Conservation (phyloP, 148 eudicot species). For the Vaccinium vitisidaea region DNA sequence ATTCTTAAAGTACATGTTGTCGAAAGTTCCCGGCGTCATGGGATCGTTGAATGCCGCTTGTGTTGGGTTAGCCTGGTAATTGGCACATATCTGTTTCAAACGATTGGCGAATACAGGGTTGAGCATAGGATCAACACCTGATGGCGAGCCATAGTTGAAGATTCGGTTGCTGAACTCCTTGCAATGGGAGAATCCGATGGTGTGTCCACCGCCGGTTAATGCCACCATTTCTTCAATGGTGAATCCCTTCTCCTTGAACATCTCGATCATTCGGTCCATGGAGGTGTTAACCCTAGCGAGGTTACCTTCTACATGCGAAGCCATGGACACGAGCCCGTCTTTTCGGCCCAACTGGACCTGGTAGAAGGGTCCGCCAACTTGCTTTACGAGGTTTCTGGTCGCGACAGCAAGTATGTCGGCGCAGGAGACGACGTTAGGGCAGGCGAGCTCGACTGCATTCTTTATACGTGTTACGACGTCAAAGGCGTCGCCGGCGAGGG, state of each 20-base stretch:
- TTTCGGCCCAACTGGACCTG: background rate
- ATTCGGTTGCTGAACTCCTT: slow-evolving; percentile 3
- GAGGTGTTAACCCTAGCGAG: slow-evolving; percentile 11
- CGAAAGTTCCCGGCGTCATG: background rate
- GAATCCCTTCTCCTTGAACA: background rate
- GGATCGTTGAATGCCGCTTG: slow-evolving; percentile 7
- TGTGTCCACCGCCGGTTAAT: slow-evolving; percentile 16
- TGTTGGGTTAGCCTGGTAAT: background rate
- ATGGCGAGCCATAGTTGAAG: background rate
- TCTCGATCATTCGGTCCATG: background rate
- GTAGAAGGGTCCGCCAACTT: slow-evolving; percentile 2
- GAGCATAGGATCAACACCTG: background rate
- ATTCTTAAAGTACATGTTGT: slow-evolving; percentile 24
- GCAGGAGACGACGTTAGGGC: slow-evolving; percentile 19
- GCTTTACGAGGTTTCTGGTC: background rate
- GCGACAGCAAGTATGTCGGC: slow-evolving; percentile 9
- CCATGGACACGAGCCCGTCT: slow-evolving; percentile 3
- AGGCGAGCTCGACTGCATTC: slow-evolving; percentile 34
- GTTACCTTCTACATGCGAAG: background rate
- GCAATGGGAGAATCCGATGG: slow-evolving; percentile 18
- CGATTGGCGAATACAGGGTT: background rate
- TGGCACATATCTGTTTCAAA: background rate
- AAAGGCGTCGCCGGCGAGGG: slow-evolving; percentile 47
- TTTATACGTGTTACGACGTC: slow-evolving; percentile 46
- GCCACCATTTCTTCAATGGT: slow-evolving; percentile 19